Base-by-base conservation (phyloP, 2,329 filamentous ascomycete genomes). In the Aciculosporium take region DNA sequence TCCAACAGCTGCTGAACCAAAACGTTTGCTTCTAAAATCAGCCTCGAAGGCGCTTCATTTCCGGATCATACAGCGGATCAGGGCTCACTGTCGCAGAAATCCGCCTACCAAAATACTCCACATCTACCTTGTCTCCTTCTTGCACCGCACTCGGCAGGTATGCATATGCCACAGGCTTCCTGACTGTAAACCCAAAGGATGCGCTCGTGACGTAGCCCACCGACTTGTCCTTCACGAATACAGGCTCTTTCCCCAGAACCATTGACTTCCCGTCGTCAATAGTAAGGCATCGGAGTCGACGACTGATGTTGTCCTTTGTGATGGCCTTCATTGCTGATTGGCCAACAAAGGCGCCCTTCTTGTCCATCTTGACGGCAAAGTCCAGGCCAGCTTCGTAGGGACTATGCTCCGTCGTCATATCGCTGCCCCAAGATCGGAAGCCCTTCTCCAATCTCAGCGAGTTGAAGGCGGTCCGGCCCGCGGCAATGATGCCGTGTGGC, bases 161-260 rank as follows among this genome's bases (percentile, higher is more conserved):
- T 0, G 73, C 68, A 52, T 72, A 79, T 0, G 72, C 75, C 10
- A 79, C 61, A 0, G 76, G 74, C 53, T 71, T 76, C 21, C 71
- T 56, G 8, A 79, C 52, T 0, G 69, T 74, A 49, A 74, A 79
- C 0, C 71, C 76, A 49, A 78, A 80, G 0, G 70, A 73, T 1
- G 75, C 68, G 39, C 65, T 79, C 2, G 74, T 78, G 21, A 80
- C 62, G 46, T 80, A 80, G 0, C 76, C 75, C 1, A 60, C 61
- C 0, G 66, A 48, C 41, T 65, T 56, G 7, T 65, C 66, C 2
- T 66, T 52, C 12, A 63, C 47, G 41, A 68, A 77, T 0, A 80
- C 72, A 0, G 76, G 76, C 51, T 80, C 76, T 50, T 79, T 79
- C 5, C 75, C 75, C 1, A 80, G 54, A 0, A 78, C 64, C 47